Evolutionary conservation across 2,329 filamentous ascomycete species (phyloP).

Genomic region (Dactylellina leptospora): DNA sequence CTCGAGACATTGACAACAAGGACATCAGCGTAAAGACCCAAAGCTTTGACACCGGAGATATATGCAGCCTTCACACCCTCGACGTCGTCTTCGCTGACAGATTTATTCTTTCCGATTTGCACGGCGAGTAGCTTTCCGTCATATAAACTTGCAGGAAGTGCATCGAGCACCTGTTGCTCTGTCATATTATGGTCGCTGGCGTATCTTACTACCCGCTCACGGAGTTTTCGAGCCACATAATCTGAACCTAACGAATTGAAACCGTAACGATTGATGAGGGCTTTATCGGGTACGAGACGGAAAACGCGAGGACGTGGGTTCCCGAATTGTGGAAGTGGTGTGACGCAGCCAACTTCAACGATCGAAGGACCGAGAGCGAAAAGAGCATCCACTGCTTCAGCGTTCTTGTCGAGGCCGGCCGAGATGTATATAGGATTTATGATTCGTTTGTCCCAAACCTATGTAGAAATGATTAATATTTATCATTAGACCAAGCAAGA

Average conservation of each 20-base stretch:
- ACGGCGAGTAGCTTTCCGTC: conserved; percentile 82
- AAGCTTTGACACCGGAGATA: conserved; percentile 82
- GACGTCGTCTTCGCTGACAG: conserved; percentile 83
- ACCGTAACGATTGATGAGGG: conserved; percentile 93
- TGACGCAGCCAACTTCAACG: conserved; percentile 91
- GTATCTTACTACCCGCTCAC: conserved; percentile 79
- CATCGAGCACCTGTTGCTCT: conserved; percentile 79
- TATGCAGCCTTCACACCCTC: conserved; percentile 81
- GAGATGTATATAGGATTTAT: conserved; percentile 91
- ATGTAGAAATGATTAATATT: no score
- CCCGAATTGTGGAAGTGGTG: conserved; percentile 83
- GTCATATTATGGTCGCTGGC: conserved; percentile 75
- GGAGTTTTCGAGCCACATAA: conserved; percentile 79
- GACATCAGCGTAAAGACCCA: conserved; percentile 90
- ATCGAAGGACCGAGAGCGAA: conserved; percentile 85
- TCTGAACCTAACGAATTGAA: conserved; percentile 92
- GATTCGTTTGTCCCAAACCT: conserved; percentile 79
- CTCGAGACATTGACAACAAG: conserved; percentile 98
- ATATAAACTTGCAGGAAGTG: conserved; percentile 78
- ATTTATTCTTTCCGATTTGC: conserved; percentile 97
- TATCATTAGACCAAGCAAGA: no score
- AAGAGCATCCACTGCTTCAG: conserved; percentile 82
- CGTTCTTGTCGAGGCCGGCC: conserved; percentile 95
- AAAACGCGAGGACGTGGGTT: conserved; percentile 91
- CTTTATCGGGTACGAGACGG: conserved; percentile 81